Conservation (phyloP, 805 yeast genomes). For the Metschnikowia noctiluminum region DNA sequence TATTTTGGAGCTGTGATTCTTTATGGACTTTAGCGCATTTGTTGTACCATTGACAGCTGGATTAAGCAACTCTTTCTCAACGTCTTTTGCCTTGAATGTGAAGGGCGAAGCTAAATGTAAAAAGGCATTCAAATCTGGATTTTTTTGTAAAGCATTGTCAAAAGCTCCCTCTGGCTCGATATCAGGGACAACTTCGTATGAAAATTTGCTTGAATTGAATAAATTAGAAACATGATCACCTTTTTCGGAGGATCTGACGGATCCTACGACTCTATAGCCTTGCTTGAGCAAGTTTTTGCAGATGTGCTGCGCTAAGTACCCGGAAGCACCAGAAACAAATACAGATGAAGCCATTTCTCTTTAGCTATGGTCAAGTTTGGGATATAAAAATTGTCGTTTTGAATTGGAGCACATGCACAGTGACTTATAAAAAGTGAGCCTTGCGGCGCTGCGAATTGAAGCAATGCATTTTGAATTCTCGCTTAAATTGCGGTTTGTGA, state of each 20-base stretch:
- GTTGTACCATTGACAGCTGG: conserved; percentile 45
- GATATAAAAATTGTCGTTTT: too few relatives aligned
- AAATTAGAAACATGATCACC: conserved; percentile 21
- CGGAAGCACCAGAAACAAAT: conserved; percentile 32
- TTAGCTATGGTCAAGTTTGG: neutral
- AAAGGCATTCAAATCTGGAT: conserved; percentile 51
- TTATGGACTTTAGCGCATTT: conserved; percentile 12
- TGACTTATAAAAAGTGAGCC: too few relatives aligned
- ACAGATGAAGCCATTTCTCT: conserved; percentile 16
- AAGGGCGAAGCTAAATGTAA: conserved; percentile 64
- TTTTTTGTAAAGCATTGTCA: conserved; percentile 41
- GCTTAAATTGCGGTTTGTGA: too few relatives aligned
- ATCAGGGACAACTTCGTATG: conserved; percentile 47
- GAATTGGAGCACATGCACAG: too few relatives aligned
- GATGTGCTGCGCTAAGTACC: conserved; percentile 29
- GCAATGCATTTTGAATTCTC: neutral
- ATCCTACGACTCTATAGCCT: conserved; percentile 25
- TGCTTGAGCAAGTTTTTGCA: conserved; percentile 21
- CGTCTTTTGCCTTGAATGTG: conserved; percentile 39
- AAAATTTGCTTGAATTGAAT: conserved; percentile 32
- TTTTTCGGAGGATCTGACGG: conserved; percentile 24
- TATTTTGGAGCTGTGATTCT: conserved; percentile 10
- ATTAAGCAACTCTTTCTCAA: conserved; percentile 48
- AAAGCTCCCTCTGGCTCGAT: conserved; percentile 45
- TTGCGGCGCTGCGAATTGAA: neutral